phyloP scores from a whole-genome alignment of 495 filamentous ascomycete species.

The Tetracladium marchalianum region DNA sequence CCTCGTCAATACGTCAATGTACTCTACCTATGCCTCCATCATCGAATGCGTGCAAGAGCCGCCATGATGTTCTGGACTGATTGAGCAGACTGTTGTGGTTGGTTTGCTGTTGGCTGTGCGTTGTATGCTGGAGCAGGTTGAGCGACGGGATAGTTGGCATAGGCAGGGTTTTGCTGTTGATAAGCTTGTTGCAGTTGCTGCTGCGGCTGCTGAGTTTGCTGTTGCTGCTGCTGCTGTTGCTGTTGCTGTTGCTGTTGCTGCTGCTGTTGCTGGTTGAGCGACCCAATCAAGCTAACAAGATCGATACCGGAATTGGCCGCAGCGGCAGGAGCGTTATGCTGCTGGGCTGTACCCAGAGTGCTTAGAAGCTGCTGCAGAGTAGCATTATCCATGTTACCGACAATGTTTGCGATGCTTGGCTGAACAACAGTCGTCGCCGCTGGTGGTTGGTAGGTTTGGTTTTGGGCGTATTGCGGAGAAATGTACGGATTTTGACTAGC shows the following conservation, averaged over 20 bases:
- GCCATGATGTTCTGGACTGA: conserved; percentile 41
- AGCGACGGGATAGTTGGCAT: conserved; percentile 8
- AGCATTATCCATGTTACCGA: conserved; percentile 58
- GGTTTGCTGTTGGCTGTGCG: conserved; percentile 6
- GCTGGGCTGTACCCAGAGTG: conserved; percentile 44
- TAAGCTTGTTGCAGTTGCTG: conserved; percentile 23
- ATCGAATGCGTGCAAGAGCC: conserved; percentile 34
- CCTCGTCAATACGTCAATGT: not conserved
- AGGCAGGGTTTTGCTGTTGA: conserved; percentile 10
- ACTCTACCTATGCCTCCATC: conserved; percentile 16
- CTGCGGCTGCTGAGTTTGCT: conserved; percentile 23
- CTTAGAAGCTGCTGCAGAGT: conserved; percentile 65
- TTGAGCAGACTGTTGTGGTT: conserved; percentile 23
- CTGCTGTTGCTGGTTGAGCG: conserved; percentile 28
- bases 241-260: conserved; percentile 25
- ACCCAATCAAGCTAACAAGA: conserved; percentile 49
- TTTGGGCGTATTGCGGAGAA: conserved; percentile 12
- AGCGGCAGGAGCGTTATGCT: conserved; percentile 29
- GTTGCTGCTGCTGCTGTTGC: conserved; percentile 16
- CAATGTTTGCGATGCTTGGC: conserved; percentile 44
- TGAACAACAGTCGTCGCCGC: conserved; percentile 16
- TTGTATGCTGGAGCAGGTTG: conserved; percentile 6
- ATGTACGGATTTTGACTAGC: conserved; percentile 12
- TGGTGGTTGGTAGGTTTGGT: conserved; percentile 28
- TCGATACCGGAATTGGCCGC: conserved; percentile 36